Evolutionary conservation across 2,329 filamentous ascomycete species (phyloP).

Genomic region (Venturia asperata): DNA sequence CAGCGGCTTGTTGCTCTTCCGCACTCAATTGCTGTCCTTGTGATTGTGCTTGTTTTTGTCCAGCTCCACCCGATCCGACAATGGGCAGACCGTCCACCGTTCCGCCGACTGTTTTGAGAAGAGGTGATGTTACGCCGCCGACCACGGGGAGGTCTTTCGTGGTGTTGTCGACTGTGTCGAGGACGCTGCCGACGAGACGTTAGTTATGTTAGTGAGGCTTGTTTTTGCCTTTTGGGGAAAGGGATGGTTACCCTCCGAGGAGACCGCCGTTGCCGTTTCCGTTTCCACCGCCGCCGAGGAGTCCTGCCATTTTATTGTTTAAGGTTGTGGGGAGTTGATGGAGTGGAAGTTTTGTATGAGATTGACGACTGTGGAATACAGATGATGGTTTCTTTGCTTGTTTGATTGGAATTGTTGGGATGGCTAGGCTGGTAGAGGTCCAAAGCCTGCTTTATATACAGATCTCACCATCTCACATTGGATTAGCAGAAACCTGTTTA

Average conservation of each 20-base stretch:
- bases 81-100: slow-evolving; percentile 22
- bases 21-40: slow-evolving; percentile 17
- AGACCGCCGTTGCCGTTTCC: slow-evolving; percentile 21
- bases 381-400: background rate
- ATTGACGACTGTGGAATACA: background rate
- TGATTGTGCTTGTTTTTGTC: slow-evolving; percentile 6
- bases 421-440: background rate
- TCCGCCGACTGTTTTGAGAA: slow-evolving; percentile 23
- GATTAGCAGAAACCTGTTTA: background rate
- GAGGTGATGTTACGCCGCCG: slow-evolving; percentile 22
- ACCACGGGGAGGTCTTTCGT: slow-evolving; percentile 23
- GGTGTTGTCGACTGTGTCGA: slow-evolving; percentile 22
- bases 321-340: background rate
- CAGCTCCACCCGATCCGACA: slow-evolving; percentile 21
- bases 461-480: background rate
- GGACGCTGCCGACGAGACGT: slow-evolving; percentile 18
- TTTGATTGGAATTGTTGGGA: background rate
- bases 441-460: background rate
- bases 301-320: slow-evolving; percentile 22
- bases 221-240: background rate
- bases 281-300: slow-evolving; percentile 22
- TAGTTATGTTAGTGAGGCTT: background rate
- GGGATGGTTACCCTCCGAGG: slow-evolving; percentile 22
- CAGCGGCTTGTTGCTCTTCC: slow-evolving; percentile 19
- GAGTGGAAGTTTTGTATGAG: background rate